These are phyloP conservation scores for Zymoseptoria ardabiliae DNA, from an alignment of 2,329 filamentous ascomycete species.

Conservation along the genomic window DNA sequence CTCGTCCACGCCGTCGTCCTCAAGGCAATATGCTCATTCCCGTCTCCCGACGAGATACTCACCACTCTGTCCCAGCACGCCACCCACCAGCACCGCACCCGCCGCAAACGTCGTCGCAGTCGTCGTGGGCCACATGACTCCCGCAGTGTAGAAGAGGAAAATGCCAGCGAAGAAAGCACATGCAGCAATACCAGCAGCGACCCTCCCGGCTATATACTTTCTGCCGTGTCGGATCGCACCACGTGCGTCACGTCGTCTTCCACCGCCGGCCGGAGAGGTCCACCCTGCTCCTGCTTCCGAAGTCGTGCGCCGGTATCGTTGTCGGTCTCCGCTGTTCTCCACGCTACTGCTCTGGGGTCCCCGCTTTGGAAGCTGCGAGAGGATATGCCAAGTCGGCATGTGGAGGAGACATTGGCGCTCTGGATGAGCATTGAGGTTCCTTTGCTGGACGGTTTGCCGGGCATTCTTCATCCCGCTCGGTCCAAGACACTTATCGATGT, in stretches of 20 bases:
- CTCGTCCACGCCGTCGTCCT: background rate
- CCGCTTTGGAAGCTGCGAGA: background rate
- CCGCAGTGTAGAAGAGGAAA: background rate
- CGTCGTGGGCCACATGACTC: background rate
- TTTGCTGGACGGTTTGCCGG: too few relatives aligned
- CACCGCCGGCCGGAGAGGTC: background rate
- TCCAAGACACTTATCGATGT: background rate
- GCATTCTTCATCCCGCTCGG: background rate
- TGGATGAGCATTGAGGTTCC: too few relatives aligned
- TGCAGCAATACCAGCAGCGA: background rate
- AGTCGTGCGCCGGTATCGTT: too few relatives aligned
- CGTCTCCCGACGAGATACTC: conserved; percentile 2
- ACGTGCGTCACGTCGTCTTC: background rate
- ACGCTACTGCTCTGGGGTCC: background rate
- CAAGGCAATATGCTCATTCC: background rate
- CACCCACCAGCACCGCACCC: background rate
- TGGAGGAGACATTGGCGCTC: background rate
- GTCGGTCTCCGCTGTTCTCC: background rate
- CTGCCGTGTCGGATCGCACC: background rate
- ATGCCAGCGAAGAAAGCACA: background rate
- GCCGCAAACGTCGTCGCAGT: background rate
- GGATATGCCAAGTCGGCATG: background rate
- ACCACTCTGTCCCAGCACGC: background rate
- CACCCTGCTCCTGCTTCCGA: background rate
- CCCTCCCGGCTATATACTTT: background rate